phyloP scores from a whole-genome alignment of 1,139 yeast genomes.

The Blastobotrys aristatus region DNA sequence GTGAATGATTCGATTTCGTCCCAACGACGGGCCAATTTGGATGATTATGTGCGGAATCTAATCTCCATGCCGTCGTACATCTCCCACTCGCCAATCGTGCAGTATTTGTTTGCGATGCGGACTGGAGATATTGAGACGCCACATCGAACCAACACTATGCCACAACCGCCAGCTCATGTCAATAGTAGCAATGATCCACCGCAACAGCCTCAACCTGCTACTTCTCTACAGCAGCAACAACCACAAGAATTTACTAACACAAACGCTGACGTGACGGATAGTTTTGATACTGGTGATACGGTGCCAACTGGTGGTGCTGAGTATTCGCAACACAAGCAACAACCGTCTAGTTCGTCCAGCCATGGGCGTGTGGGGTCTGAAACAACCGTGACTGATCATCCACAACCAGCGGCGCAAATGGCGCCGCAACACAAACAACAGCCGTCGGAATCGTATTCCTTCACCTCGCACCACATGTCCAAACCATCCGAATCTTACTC shows the following conservation, averaged over 20 bases:
- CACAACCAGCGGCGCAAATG: neutral
- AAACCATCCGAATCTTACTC: constrained; percentile 13
- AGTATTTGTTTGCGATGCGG: constrained; percentile 62
- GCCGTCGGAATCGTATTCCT: neutral
- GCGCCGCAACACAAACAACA: constrained; percentile 5
- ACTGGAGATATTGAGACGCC: constrained; percentile 54
- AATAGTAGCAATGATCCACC: neutral
- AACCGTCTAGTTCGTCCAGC: neutral
- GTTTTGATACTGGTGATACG: neutral
- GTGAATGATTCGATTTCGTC: constrained; percentile 86
- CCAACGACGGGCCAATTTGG: constrained; percentile 78
- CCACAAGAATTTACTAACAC: constrained; percentile 12
- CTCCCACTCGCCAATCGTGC: constrained; percentile 59
- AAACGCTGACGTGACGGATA: neutral
- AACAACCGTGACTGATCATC: constrained; percentile 10
- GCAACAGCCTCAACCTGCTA: constrained; percentile 36
- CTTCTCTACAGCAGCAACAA: constrained; percentile 28
- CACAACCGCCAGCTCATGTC: constrained; percentile 31
- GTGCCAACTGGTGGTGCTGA: neutral
- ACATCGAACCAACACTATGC: constrained; percentile 41
- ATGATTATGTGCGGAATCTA: constrained; percentile 72
- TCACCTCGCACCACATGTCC: constrained; percentile 1
- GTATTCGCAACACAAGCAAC: neutral
- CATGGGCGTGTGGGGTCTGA: constrained; percentile 5
- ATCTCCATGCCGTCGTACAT: constrained; percentile 73